Percentiles rank a stretch among this genome's conserved stretches.
These are phyloP conservation scores for Xylariomycetidae sp. DNA, from an alignment of 2,329 filamentous ascomycete species.

Conservation along the genomic window DNA sequence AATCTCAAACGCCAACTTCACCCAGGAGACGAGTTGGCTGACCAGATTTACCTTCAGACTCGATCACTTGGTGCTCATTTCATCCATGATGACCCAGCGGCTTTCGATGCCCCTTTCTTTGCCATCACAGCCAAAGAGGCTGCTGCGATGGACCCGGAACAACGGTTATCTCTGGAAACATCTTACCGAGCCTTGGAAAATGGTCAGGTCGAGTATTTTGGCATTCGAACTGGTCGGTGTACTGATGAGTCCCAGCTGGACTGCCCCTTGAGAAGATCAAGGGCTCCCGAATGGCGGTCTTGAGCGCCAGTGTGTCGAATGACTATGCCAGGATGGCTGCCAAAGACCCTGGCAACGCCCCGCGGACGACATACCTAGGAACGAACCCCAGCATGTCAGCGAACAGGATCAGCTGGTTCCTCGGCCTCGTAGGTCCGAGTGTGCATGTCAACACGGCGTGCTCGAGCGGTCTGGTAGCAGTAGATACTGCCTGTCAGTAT, in stretches of 20 bases:
- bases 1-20: too few species aligned
- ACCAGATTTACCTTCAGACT: too few species aligned
- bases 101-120: constrained; percentile 10
- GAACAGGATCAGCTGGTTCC: constrained; percentile 8
- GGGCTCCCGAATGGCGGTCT: not conserved
- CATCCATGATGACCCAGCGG: constrained; percentile 2
- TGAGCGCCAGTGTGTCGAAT: constrained; percentile 13
- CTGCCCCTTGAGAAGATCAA: not conserved
- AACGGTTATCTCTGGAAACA: not conserved
- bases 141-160: not conserved
- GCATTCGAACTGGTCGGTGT: not conserved
- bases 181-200: not conserved
- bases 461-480: constrained; percentile 1
- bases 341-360: not conserved
- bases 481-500: not conserved
- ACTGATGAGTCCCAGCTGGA: constrained; percentile 15
- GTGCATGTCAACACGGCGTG: constrained; percentile 8
- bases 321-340: not conserved
- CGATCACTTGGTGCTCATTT: constrained; percentile 8
- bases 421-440: constrained; percentile 7
- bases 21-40: too few species aligned
- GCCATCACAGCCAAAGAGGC: constrained; percentile 12
- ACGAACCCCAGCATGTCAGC: constrained; percentile 12
- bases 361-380: constrained; percentile 8
- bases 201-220: not conserved